These are phyloP conservation scores for Helianthus tuberosus DNA, from an alignment of 129 eudicot genomes.

Conservation along the genomic window DNA sequence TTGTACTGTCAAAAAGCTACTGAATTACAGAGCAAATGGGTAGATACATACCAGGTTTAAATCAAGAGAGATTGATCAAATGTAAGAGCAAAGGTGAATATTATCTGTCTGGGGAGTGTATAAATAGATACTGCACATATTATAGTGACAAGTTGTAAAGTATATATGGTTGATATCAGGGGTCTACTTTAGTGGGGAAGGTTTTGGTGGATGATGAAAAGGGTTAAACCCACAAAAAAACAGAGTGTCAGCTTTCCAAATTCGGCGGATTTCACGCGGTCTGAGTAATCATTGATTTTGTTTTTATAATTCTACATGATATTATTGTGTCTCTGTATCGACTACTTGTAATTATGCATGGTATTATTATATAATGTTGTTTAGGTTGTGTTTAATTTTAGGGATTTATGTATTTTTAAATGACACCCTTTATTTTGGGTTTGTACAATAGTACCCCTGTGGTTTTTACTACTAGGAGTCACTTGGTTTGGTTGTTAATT, in stretches of 20 bases:
- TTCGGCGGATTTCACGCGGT: conserved; percentile 67
- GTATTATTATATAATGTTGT: conserved; percentile 8
- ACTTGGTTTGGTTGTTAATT: not conserved
- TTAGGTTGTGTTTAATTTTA: not conserved
- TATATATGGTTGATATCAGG: conserved; percentile 18
- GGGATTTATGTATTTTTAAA: conserved; percentile 7
- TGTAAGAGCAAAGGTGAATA: conserved; percentile 24
- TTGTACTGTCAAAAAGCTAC: not conserved
- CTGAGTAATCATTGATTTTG: conserved; percentile 33
- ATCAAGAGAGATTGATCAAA: conserved; percentile 5
- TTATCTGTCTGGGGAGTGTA: conserved; percentile 1
- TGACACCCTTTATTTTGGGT: not conserved
- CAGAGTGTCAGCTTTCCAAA: conserved; percentile 34
- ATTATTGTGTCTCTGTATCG: conserved; percentile 27
- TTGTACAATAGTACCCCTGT: not conserved
- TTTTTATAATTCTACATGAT: conserved; percentile 29
- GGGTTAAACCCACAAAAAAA: conserved; percentile 1
- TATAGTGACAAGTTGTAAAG: conserved; percentile 13
- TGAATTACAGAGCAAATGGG: not conserved
- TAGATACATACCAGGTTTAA: conserved; percentile 39
- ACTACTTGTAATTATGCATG: not conserved
- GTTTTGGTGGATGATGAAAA: not conserved
- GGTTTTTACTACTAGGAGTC: not conserved
- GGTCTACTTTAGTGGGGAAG: conserved; percentile 21
- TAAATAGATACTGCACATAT: conserved; percentile 21